A percentile compares a stretch with the other conserved stretches of the same genome.
phyloP scores from a whole-genome alignment of 2,329 filamentous ascomycete genomes.

The Hymenoscyphus fraxineus region DNA sequence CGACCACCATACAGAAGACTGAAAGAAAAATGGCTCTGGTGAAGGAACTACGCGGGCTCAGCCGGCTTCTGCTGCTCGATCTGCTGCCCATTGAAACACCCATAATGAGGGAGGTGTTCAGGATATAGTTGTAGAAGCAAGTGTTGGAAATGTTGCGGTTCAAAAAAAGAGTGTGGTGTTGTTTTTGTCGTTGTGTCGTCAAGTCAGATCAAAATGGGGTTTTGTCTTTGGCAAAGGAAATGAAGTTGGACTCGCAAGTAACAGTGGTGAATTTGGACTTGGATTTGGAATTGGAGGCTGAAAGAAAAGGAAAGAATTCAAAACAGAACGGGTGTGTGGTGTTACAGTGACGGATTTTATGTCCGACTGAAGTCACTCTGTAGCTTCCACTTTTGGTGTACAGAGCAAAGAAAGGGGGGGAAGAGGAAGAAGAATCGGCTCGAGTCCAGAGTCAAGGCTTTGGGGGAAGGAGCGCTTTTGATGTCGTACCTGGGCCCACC shows the following conservation, averaged over 20 bases:
- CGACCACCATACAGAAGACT: slow-evolving; percentile 23
- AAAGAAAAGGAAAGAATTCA: background rate
- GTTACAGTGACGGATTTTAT: background rate
- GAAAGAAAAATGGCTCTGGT: slow-evolving; percentile 23
- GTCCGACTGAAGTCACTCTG: background rate
- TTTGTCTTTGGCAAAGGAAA: background rate
- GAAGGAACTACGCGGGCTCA: slow-evolving; percentile 25
- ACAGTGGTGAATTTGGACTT: background rate
- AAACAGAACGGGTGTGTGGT: background rate
- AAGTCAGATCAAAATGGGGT: background rate
- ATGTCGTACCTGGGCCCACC: background rate
- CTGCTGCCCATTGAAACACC: slow-evolving; percentile 20
- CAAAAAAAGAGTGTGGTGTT: background rate
- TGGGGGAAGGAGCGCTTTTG: background rate
- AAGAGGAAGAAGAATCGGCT: background rate
- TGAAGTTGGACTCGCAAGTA: background rate
- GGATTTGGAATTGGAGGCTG: background rate
- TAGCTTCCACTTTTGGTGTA: background rate
- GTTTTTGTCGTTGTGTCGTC: background rate
- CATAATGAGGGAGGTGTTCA: slow-evolving; percentile 22
- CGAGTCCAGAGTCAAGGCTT: background rate
- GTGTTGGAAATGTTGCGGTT: background rate
- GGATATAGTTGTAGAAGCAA: background rate
- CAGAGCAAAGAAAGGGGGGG: background rate
- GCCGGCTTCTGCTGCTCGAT: slow-evolving; percentile 17